phyloP scores from a whole-genome alignment of 2,329 filamentous ascomycete species.

The Zalaria obscura region DNA sequence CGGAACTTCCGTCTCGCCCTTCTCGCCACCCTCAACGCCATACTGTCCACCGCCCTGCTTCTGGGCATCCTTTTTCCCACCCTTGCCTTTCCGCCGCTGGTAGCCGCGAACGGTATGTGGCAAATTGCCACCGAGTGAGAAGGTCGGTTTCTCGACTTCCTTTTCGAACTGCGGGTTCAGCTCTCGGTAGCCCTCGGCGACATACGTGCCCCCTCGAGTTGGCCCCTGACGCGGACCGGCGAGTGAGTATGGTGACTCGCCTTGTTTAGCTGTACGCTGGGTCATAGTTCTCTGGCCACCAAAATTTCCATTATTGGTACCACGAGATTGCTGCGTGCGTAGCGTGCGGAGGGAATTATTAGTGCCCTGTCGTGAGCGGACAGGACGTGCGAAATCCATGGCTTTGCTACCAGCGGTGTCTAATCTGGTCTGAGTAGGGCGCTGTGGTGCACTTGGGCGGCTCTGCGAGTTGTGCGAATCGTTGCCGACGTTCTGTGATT shows the following conservation, averaged over 20 bases:
- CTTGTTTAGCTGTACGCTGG: no score
- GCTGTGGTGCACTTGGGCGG: no score
- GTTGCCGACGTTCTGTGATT: no score
- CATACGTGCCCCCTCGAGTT: conserved; percentile 9
- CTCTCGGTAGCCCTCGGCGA: conserved; percentile 12
- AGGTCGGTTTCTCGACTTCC: conserved; percentile 9
- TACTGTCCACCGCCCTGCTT: conserved; percentile 2
- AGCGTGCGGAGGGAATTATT: no score
- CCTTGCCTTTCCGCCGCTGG: conserved; percentile 6
- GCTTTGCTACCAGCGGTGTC: no score
- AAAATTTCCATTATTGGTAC: no score
- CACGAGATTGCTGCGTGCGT: no score
- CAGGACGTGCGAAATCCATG: no score
- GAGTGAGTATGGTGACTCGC: background rate
- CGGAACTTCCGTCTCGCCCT: conserved; percentile 11
- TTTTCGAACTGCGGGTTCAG: conserved; percentile 13
- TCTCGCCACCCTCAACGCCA: conserved; percentile 7
- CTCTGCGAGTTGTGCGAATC: no score
- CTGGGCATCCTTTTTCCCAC: conserved; percentile 2
- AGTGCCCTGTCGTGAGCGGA: no score
- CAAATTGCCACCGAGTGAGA: conserved; percentile 12
- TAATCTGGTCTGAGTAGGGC: no score
- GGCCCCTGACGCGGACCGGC: background rate
- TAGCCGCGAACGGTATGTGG: conserved; percentile 11
- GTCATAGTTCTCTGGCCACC: no score